A percentile compares a stretch with the other conserved stretches of the same genome.
These are phyloP conservation scores for Physcia stellaris DNA, from an alignment of 495 filamentous ascomycete species.

Conservation along the genomic window DNA sequence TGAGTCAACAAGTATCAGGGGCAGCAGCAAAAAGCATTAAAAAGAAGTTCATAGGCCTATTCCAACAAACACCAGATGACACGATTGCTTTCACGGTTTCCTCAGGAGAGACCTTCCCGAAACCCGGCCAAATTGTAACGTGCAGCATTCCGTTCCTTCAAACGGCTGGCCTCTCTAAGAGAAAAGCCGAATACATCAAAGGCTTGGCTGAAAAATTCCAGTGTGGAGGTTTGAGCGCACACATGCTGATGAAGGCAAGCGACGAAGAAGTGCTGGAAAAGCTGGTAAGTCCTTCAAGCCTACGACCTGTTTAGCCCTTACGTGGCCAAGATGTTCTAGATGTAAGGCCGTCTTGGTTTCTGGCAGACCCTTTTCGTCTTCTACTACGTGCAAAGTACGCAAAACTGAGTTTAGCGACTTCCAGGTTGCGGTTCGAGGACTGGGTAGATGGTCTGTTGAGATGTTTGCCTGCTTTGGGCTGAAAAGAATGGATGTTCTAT, in stretches of 20 bases:
- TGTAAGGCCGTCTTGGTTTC: too few species aligned
- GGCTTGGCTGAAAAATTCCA: constrained; percentile 75
- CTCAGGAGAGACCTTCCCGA: constrained; percentile 44
- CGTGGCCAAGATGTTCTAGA: too few species aligned
- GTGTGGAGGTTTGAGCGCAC: constrained; percentile 55
- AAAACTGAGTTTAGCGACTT: too few species aligned
- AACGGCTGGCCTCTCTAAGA: constrained; percentile 73
- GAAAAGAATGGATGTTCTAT: constrained; percentile 89
- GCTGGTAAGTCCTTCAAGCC: too few species aligned
- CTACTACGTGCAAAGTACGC: too few species aligned
- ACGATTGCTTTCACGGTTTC: constrained; percentile 3
- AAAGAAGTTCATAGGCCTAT: constrained; percentile 70
- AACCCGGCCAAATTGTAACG: constrained; percentile 53
- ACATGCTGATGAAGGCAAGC: constrained; percentile 57
- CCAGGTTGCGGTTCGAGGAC: constrained; percentile 74
- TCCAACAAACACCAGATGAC: constrained; percentile 27
- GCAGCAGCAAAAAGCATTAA: constrained; percentile 82
- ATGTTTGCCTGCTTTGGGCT: constrained; percentile 93
- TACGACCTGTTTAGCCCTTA: too few species aligned
- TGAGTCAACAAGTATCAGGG: constrained; percentile 90
- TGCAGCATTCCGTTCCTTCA: constrained; percentile 50
- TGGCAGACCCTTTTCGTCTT: too few species aligned
- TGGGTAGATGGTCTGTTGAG: constrained; percentile 87
- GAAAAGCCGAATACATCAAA: constrained; percentile 89
- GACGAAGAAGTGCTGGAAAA: constrained; percentile 78